phyloP scores from a whole-genome alignment of 2,329 filamentous ascomycete genomes.

The Aspergillus neoniger region DNA sequence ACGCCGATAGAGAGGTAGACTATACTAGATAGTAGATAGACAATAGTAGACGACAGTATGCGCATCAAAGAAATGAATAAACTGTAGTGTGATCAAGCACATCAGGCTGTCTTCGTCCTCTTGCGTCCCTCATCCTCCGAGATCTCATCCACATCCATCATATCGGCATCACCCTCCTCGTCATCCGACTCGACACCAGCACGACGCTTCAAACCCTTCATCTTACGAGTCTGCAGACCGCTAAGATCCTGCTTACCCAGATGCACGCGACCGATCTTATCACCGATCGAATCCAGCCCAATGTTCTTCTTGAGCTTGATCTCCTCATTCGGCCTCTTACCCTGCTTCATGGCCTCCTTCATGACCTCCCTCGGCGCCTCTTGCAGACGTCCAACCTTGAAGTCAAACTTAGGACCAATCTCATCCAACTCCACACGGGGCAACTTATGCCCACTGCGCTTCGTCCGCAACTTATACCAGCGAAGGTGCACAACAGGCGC shows the following conservation, averaged over 20 bases:
- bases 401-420: conserved; percentile 92
- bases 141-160: conserved; percentile 48
- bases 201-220: conserved; percentile 94
- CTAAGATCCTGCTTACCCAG: conserved; percentile 84
- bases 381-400: conserved; percentile 76
- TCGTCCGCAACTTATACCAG: conserved; percentile 82
- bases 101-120: conserved; percentile 34
- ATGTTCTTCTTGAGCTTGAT: conserved; percentile 91
- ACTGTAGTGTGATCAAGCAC: conserved; percentile 24
- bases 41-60: conserved; percentile 16
- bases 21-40: background rate
- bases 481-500: conserved; percentile 63
- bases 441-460: conserved; percentile 80
- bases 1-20: conserved; percentile 20
- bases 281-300: conserved; percentile 83
- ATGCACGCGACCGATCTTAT: conserved; percentile 94
- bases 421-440: conserved; percentile 92
- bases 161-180: conserved; percentile 54
- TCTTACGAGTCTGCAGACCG: conserved; percentile 92
- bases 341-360: conserved; percentile 89
- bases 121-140: conserved; percentile 40
- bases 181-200: conserved; percentile 62
- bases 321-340: conserved; percentile 62
- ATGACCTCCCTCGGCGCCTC: conserved; percentile 76
- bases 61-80: conserved; percentile 26